Base-by-base conservation (phyloP, 805 yeast genomes). In the Ogataea naganishii region DNA sequence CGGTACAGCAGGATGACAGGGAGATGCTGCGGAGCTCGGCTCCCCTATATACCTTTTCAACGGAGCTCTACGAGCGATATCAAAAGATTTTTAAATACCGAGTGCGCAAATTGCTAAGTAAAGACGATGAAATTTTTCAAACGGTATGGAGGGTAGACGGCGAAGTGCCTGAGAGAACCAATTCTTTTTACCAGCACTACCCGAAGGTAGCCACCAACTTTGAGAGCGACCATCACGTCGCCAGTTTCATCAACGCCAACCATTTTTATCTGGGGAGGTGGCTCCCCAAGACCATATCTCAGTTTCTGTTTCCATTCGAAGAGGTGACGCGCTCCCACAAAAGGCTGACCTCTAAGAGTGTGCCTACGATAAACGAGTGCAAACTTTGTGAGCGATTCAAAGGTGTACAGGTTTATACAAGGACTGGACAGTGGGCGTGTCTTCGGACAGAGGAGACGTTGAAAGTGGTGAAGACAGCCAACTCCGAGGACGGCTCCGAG, bases 241-340 rank as follows among this genome's bases (percentile, higher is more conserved):
- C 48, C 2, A 45, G 41, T 27, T 38, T 38, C 23, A 45, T 45
- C 11, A 48, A 43, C 22, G 23, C 50, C 38, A 49, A 47, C 31
- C 56, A 53, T 33, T 53, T 50, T 27, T 53, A 53, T 29, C 36
- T 54, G 4, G 53, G 51, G 3, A 35, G 60, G 37, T 54, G 60
- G 60, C 36, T 54, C n/a, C 60, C 60, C 1, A 34, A 28, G 20
- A 36, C 38, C 6, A 38, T 53, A 6, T 42, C 48, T 18, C 29
- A 33, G 3, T 14, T 44, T 6, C 20, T 53, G 14, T 51, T 52
- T 35, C 58, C 58, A 5, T 38, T 48, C n/a, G 50, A 51, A 20
- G 35, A 36, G 3, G 30, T 40, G 6, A 34, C 35, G 5, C 22
- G 26, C 7, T 29, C 27, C 11, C 24, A 18, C 9, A 43, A 39